phyloP scores from a whole-genome alignment of 1,284 basidiomycete species.

The Leccinum solheimii region DNA sequence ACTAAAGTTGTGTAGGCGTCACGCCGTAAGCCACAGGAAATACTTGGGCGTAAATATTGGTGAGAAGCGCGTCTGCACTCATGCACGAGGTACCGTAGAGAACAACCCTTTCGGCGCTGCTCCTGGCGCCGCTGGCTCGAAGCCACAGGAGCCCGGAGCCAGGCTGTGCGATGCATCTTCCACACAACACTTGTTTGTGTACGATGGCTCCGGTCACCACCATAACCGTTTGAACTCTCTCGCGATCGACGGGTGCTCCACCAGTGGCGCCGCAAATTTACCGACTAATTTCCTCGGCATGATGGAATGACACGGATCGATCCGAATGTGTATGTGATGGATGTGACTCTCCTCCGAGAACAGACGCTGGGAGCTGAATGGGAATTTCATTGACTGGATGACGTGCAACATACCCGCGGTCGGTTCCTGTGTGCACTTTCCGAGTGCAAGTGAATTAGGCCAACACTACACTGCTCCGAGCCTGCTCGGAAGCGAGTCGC shows the following conservation, averaged over 20 bases:
- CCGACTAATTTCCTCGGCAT: conserved; percentile 16
- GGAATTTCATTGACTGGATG: neutral
- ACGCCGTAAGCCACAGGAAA: neutral
- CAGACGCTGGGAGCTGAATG: neutral
- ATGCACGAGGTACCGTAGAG: neutral
- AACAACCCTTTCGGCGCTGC: neutral
- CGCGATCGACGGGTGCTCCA: neutral
- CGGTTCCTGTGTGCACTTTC: neutral
- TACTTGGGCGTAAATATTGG: neutral
- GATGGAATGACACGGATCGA: conserved; percentile 14
- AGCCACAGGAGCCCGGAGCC: neutral
- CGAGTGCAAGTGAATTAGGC: neutral
- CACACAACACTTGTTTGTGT: neutral
- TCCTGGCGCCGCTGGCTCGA: neutral
- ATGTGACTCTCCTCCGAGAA: neutral
- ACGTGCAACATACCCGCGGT: neutral
- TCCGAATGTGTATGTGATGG: conserved; percentile 26
- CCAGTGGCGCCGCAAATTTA: neutral
- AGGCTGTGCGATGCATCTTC: neutral
- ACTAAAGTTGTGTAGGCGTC: neutral
- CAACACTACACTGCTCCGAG: too few species aligned
- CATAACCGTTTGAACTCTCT: neutral
- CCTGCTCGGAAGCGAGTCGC: neutral
- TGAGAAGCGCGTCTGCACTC: neutral
- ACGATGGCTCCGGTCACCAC: neutral